A percentile compares a stretch with the other conserved stretches of the same genome.
These are phyloP conservation scores for Ogataea zsoltii DNA, from an alignment of 805 yeast species.

Conservation along the genomic window DNA sequence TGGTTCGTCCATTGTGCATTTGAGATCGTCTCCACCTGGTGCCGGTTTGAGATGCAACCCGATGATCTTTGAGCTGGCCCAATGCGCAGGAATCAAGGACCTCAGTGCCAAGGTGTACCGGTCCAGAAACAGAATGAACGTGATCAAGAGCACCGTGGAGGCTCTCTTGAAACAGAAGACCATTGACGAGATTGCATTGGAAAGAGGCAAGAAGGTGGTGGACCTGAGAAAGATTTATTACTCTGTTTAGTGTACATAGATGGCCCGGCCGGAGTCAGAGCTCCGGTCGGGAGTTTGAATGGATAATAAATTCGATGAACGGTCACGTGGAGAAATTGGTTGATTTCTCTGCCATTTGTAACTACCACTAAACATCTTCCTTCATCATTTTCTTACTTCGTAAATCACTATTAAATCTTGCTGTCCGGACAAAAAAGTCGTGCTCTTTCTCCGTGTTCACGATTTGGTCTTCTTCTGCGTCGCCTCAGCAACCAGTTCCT, in stretches of 20 bases:
- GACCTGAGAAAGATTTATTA: slow-evolving; percentile 91
- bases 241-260: slow-evolving; percentile 23
- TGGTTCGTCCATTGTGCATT: slow-evolving; percentile 81
- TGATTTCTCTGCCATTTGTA: too few species aligned
- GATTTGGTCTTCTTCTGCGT: slow-evolving; percentile 59
- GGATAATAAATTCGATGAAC: too few species aligned
- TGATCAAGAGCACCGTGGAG: slow-evolving; percentile 84
- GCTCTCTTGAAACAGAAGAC: slow-evolving; percentile 79
- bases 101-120: slow-evolving; percentile 88
- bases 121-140: slow-evolving; percentile 93
- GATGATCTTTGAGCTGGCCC: slow-evolving; percentile 85
- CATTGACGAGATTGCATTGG: slow-evolving; percentile 82
- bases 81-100: slow-evolving; percentile 92
- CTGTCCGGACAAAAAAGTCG: too few species aligned
- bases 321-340: too few species aligned
- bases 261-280: too few species aligned
- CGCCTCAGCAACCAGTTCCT: slow-evolving; percentile 89
- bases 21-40: slow-evolving; percentile 90
- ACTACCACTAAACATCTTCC: not conserved
- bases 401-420: too few species aligned
- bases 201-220: slow-evolving; percentile 92
- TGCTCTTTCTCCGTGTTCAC: too few species aligned
- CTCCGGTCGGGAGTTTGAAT: too few species aligned
- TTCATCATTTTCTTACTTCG: slow-evolving; percentile 15
- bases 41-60: slow-evolving; percentile 92